Percentiles rank a stretch among this genome's conserved stretches.
phyloP scores from a whole-genome alignment of 257 asterid genomes.

The Schizonepeta tenuifolia region DNA sequence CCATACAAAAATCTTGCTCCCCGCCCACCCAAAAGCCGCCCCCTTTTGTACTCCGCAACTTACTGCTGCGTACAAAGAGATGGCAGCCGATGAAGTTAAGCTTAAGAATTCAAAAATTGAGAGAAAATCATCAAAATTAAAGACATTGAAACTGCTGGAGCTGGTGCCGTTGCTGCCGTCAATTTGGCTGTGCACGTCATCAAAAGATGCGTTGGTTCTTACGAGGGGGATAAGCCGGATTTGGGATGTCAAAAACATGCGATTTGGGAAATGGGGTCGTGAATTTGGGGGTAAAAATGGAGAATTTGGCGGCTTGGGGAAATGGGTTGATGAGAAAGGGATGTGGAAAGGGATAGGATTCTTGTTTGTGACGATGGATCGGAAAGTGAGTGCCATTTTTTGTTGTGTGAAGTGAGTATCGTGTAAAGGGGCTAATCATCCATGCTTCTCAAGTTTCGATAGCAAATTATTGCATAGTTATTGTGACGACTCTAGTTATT shows the following conservation, averaged over 20 bases:
- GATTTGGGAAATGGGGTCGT: conserved; percentile 37
- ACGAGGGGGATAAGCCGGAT: conserved; percentile 27
- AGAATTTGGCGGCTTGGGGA: conserved; percentile 34
- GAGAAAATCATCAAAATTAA: conserved; percentile 61
- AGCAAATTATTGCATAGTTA: background rate
- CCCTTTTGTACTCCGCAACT: conserved; percentile 43
- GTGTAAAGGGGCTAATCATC: background rate
- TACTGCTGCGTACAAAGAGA: conserved; percentile 51
- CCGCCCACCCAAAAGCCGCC: conserved; percentile 45
- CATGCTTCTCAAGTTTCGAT: background rate
- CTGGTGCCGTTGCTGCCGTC: conserved; percentile 4
- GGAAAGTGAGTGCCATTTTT: conserved; percentile 55
- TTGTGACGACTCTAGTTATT: background rate
- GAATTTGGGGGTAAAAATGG: conserved; percentile 27
- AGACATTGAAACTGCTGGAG: conserved; percentile 1
- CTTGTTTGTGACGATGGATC: conserved; percentile 43
- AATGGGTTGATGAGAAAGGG: conserved; percentile 35
- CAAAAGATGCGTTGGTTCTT: conserved; percentile 40
- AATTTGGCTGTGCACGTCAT: conserved; percentile 30
- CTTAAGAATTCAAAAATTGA: conserved; percentile 66
- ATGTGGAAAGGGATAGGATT: conserved; percentile 23
- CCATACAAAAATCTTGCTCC: conserved; percentile 56
- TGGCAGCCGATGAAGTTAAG: conserved; percentile 61
- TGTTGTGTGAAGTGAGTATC: background rate
- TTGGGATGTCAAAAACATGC: conserved; percentile 22